phyloP scores from a whole-genome alignment of 2,329 filamentous ascomycete species.

The Monosporascus sp. region DNA sequence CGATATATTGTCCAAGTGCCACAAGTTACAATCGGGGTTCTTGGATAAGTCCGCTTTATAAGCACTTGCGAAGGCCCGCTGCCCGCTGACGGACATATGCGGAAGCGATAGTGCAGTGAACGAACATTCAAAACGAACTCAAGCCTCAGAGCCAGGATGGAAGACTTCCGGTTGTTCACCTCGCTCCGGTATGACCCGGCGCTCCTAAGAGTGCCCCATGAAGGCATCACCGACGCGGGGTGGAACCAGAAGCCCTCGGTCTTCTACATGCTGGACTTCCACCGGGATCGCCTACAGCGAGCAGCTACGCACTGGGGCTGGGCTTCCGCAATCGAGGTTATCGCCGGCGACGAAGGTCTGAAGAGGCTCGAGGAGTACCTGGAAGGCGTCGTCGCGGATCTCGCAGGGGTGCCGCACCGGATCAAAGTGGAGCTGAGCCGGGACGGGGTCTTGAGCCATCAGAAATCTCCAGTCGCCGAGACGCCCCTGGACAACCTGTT shows the following conservation, averaged over 20 bases:
- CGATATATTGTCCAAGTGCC: no score
- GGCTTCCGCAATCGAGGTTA: slow-evolving; percentile 36
- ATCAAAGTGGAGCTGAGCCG: slow-evolving; percentile 50
- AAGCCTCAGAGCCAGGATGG: slow-evolving; percentile 22
- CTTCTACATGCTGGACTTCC: slow-evolving; percentile 75
- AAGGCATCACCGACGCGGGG: slow-evolving; percentile 34
- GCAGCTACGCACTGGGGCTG: slow-evolving; percentile 54
- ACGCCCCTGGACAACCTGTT: slow-evolving; percentile 42
- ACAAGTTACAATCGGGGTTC: no score
- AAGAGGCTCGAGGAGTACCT: slow-evolving; percentile 35
- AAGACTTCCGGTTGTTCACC: slow-evolving; percentile 59
- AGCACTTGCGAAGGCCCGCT: no score
- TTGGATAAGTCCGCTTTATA: no score
- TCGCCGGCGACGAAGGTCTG: slow-evolving; percentile 44
- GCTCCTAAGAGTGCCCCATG: slow-evolving; percentile 39
- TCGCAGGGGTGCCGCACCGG: slow-evolving; percentile 33
- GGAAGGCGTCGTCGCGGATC: slow-evolving; percentile 15
- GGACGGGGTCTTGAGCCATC: slow-evolving; percentile 41
- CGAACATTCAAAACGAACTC: background rate
- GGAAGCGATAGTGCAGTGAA: no score
- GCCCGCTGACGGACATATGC: no score
- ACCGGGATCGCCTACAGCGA: slow-evolving; percentile 70
- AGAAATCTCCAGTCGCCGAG: slow-evolving; percentile 24
- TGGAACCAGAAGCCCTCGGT: slow-evolving; percentile 54
- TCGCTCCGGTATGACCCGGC: slow-evolving; percentile 65